Conservation (phyloP, 495 filamentous ascomycete genomes). For the Podospora comata region DNA sequence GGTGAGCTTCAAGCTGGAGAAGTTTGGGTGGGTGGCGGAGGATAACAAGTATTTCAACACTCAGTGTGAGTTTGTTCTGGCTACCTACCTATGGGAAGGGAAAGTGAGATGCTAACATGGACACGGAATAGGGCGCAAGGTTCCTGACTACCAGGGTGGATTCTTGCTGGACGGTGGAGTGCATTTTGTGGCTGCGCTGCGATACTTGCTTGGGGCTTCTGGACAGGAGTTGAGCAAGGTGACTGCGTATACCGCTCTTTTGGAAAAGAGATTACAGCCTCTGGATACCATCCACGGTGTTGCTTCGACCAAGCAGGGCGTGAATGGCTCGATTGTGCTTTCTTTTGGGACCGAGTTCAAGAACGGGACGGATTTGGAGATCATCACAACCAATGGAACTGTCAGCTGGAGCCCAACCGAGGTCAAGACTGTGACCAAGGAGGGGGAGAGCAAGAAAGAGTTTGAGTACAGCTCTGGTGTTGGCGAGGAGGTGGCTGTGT, state of each 20-base stretch:
- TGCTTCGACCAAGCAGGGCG: slow-evolving; percentile 54
- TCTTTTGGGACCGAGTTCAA: slow-evolving; percentile 66
- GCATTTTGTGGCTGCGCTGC: slow-evolving; percentile 64
- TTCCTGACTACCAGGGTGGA: slow-evolving; percentile 68
- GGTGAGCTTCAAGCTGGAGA: slow-evolving; percentile 58
- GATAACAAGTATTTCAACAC: slow-evolving; percentile 56
- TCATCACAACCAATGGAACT: slow-evolving; percentile 53
- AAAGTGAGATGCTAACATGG: neutral
- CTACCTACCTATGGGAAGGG: too few relatives aligned
- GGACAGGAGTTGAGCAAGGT: slow-evolving; percentile 46
- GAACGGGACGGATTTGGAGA: slow-evolving; percentile 45
- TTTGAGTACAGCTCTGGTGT: slow-evolving; percentile 58
- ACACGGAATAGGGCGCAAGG: slow-evolving; percentile 58
- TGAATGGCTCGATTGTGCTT: slow-evolving; percentile 56
- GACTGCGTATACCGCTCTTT: slow-evolving; percentile 56
- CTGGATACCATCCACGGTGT: slow-evolving; percentile 70
- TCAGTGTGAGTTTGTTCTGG: slow-evolving; percentile 39
- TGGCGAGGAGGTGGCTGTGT: slow-evolving; percentile 61
- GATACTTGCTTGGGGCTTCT: slow-evolving; percentile 55
- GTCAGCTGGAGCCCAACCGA: slow-evolving; percentile 40
- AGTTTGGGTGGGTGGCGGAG: slow-evolving; percentile 51
- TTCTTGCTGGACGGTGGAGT: slow-evolving; percentile 76
- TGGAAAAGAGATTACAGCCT: slow-evolving; percentile 61
- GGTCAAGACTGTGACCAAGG: slow-evolving; percentile 36
- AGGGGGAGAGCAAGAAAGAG: slow-evolving; percentile 46